phyloP scores from a whole-genome alignment of 2,329 filamentous ascomycete genomes.

The Botrytis galanthina region DNA sequence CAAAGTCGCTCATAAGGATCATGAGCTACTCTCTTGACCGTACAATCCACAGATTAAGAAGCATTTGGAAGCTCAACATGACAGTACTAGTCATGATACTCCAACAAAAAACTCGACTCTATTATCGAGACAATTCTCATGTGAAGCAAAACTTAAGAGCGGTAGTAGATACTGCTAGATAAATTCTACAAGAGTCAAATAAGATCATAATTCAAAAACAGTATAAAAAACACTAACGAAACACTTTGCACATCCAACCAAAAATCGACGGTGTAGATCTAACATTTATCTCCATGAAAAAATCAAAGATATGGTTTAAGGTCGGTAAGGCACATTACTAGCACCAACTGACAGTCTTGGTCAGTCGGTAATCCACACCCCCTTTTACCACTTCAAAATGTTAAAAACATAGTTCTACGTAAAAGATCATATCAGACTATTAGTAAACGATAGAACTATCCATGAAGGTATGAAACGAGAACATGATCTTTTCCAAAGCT shows the following conservation, averaged over 20 bases:
- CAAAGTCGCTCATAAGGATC: neutral
- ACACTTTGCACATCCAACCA: neutral
- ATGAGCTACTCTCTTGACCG: neutral
- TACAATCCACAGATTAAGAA: neutral
- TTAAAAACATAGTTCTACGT: too few relatives aligned
- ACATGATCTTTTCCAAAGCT: neutral
- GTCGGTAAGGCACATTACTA: neutral
- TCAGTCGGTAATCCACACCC: neutral
- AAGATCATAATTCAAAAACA: neutral
- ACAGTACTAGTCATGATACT: neutral
- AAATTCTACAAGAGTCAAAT: neutral
- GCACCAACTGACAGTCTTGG: neutral
- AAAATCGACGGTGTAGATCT: too few relatives aligned
- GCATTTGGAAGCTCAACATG: neutral
- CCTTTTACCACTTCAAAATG: neutral
- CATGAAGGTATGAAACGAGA: neutral
- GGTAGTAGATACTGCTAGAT: neutral
- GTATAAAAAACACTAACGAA: neutral
- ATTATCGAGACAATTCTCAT: neutral
- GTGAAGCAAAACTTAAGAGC: neutral
- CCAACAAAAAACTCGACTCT: neutral
- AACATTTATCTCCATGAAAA: neutral
- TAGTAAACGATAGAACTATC: too few relatives aligned
- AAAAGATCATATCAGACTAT: too few relatives aligned
- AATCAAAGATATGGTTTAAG: neutral